Base-by-base conservation (phyloP, 768 basidiomycete genomes). In the Candolleomyces aberdarensis region DNA sequence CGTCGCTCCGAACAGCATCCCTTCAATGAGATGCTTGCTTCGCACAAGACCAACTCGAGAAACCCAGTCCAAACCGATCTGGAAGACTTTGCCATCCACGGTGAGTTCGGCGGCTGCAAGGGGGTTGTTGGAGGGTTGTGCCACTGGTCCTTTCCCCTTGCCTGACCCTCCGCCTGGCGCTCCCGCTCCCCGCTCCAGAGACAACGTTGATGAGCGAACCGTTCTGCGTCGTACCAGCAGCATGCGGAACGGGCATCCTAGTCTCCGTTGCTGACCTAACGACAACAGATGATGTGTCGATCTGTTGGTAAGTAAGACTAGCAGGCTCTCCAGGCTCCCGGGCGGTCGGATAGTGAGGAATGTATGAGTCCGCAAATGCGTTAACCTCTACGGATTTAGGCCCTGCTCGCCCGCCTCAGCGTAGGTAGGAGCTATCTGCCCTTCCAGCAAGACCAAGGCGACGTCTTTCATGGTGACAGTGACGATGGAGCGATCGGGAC, bases 1-100 rank as follows among this genome's bases (percentile, higher is more conserved):
- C 70, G 93, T 91, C 61, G 90, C 91, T 85, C 93, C 91, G 29
- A 94, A 76, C 44, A 94, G 77, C 88, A 94, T 91, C n/a, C 91
- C 91, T 67, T 86, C 91, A 3, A 89, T 78, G 5, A 83, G 84
- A 39, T 91, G 89, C 20, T 90, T 89, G 22, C 88, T 83, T 46
- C 85, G 80, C 41, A 94, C 91, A 71, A 91, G 91, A 10, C 91
- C 91, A 36, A 86, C 84, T 14, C 91, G 81, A 9, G 93, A 87
- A n/a, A 92, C 73, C 89, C 92, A 94, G 69, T 94, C 91, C 40
- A 76, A 87, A 1, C 91, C 91, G 57, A 94, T 90, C 17, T 84
- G 73, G 68, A 85, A 92, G 19, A 89, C 79, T 57, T 81, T 74
- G 0, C 91, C 91, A 57, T 93, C 91, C 32, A 94, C 83, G 17